Evolutionary conservation across 345 rosid genomes (phyloP).

Genomic region (Arabidopsis arenosa): DNA sequence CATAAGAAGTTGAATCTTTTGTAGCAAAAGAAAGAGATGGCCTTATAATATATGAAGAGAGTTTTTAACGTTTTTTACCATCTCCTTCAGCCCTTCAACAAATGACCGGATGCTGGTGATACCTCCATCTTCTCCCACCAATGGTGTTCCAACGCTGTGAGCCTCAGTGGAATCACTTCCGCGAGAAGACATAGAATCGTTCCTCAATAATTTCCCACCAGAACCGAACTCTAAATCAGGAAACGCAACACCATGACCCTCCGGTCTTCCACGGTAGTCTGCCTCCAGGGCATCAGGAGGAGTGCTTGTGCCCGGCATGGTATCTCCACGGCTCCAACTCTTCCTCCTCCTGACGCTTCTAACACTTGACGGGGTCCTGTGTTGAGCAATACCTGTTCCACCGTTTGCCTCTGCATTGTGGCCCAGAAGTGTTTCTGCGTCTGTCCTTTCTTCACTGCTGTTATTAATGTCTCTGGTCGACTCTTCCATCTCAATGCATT

Average conservation of each 20-base stretch:
- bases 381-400: conserved; percentile 47
- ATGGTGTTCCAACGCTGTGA: conserved; percentile 56
- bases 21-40: conserved; percentile 38
- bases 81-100: conserved; percentile 82
- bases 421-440: conserved; percentile 26
- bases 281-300: conserved; percentile 66
- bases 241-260: conserved; percentile 48
- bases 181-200: conserved; percentile 75
- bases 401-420: conserved; percentile 46
- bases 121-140: conserved; percentile 59
- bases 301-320: conserved; percentile 60
- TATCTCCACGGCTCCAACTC: conserved; percentile 67
- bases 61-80: conserved; percentile 50
- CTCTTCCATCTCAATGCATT: conserved; percentile 75
- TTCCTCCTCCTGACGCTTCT: conserved; percentile 54
- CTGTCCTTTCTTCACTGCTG: conserved; percentile 42
- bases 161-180: conserved; percentile 68
- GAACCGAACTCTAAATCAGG: conserved; percentile 52
- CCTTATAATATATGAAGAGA: not conserved
- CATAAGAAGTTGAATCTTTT: conserved; percentile 35
- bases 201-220: conserved; percentile 56
- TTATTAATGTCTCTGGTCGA: conserved; percentile 51
- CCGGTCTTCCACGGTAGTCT: conserved; percentile 74
- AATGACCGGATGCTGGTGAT: conserved; percentile 77
- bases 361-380: conserved; percentile 61